Percentiles rank a stretch among this genome's conserved stretches.
Evolutionary conservation across 1,284 basidiomycete species (phyloP).

Genomic region (Ustilago lituana): DNA sequence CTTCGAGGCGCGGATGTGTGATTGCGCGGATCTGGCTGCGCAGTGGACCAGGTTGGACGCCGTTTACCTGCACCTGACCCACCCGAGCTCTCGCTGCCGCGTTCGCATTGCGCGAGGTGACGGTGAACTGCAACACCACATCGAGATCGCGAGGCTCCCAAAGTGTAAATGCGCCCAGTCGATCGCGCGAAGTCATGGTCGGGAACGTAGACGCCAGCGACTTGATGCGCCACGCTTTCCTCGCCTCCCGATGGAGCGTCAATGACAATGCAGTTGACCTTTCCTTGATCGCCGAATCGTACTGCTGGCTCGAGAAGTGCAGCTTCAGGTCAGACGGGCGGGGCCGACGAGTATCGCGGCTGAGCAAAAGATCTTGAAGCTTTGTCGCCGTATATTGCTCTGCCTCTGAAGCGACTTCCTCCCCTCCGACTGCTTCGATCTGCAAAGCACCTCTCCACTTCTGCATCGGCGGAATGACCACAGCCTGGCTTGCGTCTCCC

Average conservation of each 20-base stretch:
- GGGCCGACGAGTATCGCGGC: conserved; percentile 9
- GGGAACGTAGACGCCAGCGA: conserved; percentile 24
- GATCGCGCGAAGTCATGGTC: conserved; percentile 13
- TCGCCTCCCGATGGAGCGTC: conserved; percentile 15
- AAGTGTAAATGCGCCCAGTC: conserved; percentile 33
- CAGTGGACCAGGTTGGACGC: conserved; percentile 36
- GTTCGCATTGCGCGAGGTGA: not conserved
- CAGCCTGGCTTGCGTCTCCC: not conserved
- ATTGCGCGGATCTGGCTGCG: conserved; percentile 24
- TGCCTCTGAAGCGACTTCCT: not conserved
- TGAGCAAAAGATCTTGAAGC: conserved; percentile 37
- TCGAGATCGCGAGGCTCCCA: conserved; percentile 44
- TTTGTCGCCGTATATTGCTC: conserved; percentile 26
- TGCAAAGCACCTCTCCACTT: conserved; percentile 22
- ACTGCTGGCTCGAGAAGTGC: not conserved
- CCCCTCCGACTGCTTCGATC: not conserved
- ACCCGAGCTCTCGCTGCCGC: no score
- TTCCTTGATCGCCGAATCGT: not conserved
- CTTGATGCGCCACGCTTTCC: conserved; percentile 28
- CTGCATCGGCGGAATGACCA: conserved; percentile 18
- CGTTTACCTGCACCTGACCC: conserved; percentile 36
- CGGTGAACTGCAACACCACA: conserved; percentile 28
- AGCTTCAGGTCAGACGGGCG: not conserved
- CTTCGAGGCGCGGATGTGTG: conserved; percentile 14
- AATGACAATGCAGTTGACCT: not conserved